Evolutionary conservation across 176 grass and related monocot species (phyloP).

Genomic region (Secale cereale): DNA sequence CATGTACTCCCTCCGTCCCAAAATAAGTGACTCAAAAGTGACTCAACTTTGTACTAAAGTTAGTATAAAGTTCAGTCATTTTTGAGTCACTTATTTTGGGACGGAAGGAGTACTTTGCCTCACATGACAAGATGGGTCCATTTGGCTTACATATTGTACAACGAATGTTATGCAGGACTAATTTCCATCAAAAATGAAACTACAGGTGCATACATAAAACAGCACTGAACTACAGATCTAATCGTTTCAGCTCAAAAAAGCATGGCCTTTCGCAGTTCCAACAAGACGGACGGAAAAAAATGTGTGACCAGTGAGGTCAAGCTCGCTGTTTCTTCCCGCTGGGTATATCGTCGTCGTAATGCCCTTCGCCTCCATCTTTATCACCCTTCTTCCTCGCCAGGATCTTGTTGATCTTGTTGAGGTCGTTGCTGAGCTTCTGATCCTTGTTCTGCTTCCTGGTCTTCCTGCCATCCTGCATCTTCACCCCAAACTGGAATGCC

Average conservation of each 20-base stretch:
- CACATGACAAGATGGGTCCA: neutral
- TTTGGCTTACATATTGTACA: slow-evolving; percentile 11
- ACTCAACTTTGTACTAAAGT: no score
- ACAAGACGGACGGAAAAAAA: neutral
- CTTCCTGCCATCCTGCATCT: slow-evolving; percentile 98
- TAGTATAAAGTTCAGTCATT: no score
- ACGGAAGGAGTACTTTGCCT: no score
- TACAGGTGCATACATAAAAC: no score
- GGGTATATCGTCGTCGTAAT: slow-evolving; percentile 63
- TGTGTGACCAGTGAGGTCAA: slow-evolving; percentile 5
- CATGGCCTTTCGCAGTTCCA: neutral
- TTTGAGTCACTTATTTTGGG: no score
- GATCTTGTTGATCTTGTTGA: slow-evolving; percentile 97
- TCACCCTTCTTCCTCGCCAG: slow-evolving; percentile 84
- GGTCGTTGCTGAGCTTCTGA: slow-evolving; percentile 91
- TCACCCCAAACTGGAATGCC: slow-evolving; percentile 96
- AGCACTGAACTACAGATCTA: neutral
- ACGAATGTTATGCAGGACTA: neutral
- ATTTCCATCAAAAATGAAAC: neutral
- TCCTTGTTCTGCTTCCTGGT: slow-evolving; percentile 98
- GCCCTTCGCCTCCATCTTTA: slow-evolving; percentile 48
- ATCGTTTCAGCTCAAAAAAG: neutral
- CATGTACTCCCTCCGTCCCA: no score
- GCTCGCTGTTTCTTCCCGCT: slow-evolving; percentile 73
- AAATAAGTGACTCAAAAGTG: no score